phyloP scores from a whole-genome alignment of 768 basidiomycete species.

The Lactarius pseudohatsudake region DNA sequence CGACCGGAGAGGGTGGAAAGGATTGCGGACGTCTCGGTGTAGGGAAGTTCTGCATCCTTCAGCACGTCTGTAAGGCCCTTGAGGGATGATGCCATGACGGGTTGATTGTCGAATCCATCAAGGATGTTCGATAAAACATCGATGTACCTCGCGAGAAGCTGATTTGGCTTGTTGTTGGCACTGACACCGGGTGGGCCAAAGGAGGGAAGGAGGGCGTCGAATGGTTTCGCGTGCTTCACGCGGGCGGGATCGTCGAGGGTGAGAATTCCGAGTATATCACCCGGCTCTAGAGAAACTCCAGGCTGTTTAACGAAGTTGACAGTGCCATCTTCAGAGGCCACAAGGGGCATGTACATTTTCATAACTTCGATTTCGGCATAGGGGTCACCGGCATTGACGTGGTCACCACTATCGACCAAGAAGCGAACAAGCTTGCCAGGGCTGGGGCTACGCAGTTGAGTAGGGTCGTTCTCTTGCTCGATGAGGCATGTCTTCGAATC shows the following conservation, averaged over 20 bases:
- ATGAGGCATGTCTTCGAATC: conserved; percentile 98
- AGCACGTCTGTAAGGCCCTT: conserved; percentile 85
- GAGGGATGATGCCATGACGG: conserved; percentile 81
- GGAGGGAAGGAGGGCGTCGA: conserved; percentile 87
- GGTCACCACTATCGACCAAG: conserved; percentile 96
- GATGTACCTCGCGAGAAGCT: conserved; percentile 72
- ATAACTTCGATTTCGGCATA: conserved; percentile 99
- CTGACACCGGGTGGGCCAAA: conserved; percentile 85
- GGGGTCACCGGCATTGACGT: conserved; percentile 93
- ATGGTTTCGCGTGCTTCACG: conserved; percentile 98
- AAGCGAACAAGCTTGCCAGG: conserved; percentile 95
- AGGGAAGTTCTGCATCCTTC: conserved; percentile 84
- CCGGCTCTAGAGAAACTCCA: conserved; percentile 93
- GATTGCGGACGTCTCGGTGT: conserved; percentile 78
- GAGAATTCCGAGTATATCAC: conserved; percentile 95
- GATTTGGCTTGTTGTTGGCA: conserved; percentile 87
- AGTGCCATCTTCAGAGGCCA: conserved; percentile 90
- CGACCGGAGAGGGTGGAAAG: conserved; percentile 89
- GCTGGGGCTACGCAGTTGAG: conserved; percentile 91
- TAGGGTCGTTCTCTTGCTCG: conserved; percentile 99
- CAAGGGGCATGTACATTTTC: conserved; percentile 99
- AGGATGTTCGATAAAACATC: conserved; percentile 86
- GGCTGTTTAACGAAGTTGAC: conserved; percentile 98
- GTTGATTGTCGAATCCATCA: conserved; percentile 95
- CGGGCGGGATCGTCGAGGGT: conserved; percentile 94